These are phyloP conservation scores for Solanum pinnatisectum DNA, from an alignment of 257 asterid genomes.

Conservation along the genomic window DNA sequence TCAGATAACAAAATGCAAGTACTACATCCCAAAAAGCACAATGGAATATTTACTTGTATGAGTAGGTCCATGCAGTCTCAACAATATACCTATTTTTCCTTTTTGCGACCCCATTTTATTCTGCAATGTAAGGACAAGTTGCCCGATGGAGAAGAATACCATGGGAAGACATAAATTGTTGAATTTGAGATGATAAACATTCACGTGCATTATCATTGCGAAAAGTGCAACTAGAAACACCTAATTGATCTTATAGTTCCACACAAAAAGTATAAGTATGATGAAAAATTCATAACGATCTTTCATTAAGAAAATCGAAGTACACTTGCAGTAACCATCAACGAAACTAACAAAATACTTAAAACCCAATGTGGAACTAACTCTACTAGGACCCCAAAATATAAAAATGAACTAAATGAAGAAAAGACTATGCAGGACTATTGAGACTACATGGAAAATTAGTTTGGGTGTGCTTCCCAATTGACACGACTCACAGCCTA, in stretches of 20 bases:
- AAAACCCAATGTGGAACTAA: background rate
- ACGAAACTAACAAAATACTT: background rate
- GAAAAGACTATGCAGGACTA: background rate
- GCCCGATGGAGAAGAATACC: background rate
- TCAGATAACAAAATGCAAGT: background rate
- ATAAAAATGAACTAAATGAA: background rate
- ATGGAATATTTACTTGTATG: background rate
- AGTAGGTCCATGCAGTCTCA: background rate
- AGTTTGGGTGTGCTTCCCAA: background rate
- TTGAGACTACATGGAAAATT: background rate
- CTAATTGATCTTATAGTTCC: background rate
- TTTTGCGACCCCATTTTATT: background rate
- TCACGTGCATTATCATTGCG: background rate
- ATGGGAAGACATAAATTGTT: background rate
- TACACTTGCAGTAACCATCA: background rate
- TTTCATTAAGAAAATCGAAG: background rate
- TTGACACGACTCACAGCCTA: background rate
- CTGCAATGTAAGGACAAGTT: background rate
- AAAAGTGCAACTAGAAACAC: background rate
- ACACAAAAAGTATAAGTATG: background rate
- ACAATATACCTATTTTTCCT: background rate
- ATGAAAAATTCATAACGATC: background rate
- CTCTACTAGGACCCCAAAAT: background rate
- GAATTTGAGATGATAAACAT: background rate
- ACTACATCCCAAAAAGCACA: background rate